Evolutionary conservation across 139 green algal genomes (phyloP), one percentile per base, ranked within the genome.

Genomic region (Medakamo hakoo): DNA sequence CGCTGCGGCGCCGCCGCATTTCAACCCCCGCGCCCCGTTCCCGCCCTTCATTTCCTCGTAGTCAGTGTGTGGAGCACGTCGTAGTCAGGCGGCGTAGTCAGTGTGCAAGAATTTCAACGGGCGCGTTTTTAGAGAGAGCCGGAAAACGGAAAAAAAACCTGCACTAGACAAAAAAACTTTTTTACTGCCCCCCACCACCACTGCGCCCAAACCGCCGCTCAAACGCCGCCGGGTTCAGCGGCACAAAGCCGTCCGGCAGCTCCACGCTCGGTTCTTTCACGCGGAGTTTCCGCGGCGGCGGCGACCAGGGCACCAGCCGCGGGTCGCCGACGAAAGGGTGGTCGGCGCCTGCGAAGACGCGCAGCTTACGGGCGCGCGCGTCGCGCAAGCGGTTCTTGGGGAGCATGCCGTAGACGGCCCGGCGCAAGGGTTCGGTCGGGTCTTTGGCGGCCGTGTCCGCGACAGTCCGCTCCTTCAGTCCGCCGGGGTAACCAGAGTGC

Each of bases 401-500:
- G 52, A 95, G 77, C 88, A 95, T 95, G 69, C 87, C 85, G 27
- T 77, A 69, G 27, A 95, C 87, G 14, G 88, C 83, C 23, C 78
- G 68, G 9, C 66, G 62, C 31, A 95, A 57, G 4, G 93, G 66
- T 1, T 71, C n/a, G n/a, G 69, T 76, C 0, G 88, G 86, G 58
- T 91, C 73, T 16, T 70, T 69, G 3, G 76, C 69, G 68, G 73
- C 80, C 67, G 82, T 63, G 20, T 87, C 64, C 24, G 68, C 65
- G 0, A 78, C 88, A 16, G 71, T 84, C 4, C 79, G 77, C 67
- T 88, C 72, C 57, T 87, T 90, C 48, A 94, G 64, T 28, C 88
- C 86, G 29, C 88, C 88, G 24, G 84, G 82, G 65, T 79, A 88
- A 68, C 88, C 87, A 27, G 86, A 89, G 74, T 95, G 87, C 75